A percentile compares a stretch with the other conserved stretches of the same genome.
These are phyloP conservation scores for Trifolium pratense DNA, from an alignment of 306 rosid species.

Conservation along the genomic window DNA sequence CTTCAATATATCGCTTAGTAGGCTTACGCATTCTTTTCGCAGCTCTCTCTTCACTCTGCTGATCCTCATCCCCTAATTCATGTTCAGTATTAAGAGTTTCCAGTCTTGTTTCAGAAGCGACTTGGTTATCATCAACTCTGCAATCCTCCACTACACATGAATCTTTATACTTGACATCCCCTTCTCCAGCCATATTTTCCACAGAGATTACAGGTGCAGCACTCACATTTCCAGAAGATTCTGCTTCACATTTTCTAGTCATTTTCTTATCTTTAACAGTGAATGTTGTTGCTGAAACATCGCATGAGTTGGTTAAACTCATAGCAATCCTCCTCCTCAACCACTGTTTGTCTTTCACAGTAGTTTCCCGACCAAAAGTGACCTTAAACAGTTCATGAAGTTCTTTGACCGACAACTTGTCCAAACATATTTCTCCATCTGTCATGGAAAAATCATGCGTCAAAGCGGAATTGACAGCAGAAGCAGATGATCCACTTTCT, in stretches of 20 bases:
- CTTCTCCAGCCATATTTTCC: constrained; percentile 45
- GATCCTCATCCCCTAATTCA: constrained; percentile 60
- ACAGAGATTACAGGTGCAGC: constrained; percentile 38
- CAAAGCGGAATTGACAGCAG: constrained; percentile 54
- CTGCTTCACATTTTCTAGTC: constrained; percentile 55
- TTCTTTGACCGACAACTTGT: constrained; percentile 84
- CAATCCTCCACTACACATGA: constrained; percentile 49
- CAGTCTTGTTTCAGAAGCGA: constrained; percentile 51
- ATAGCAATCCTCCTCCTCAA: constrained; percentile 91
- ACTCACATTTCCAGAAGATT: constrained; percentile 51
- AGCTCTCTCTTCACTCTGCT: constrained; percentile 58
- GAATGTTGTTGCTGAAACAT: constrained; percentile 77
- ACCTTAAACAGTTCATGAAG: constrained; percentile 88
- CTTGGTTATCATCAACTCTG: constrained; percentile 55
- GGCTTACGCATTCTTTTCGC: constrained; percentile 92
- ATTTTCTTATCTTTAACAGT: constrained; percentile 65
- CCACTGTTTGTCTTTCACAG: constrained; percentile 93
- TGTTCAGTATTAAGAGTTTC: constrained; percentile 52
- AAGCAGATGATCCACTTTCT: constrained; percentile 71
- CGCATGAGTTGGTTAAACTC: constrained; percentile 89
- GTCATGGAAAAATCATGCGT: constrained; percentile 60
- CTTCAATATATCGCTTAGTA: constrained; percentile 96
- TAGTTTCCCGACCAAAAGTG: constrained; percentile 92
- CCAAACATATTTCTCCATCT: constrained; percentile 81
- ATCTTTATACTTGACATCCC: constrained; percentile 46